These are phyloP conservation scores for Flaveria ramosissima DNA, from an alignment of 129 eudicot species.

Conservation along the genomic window DNA sequence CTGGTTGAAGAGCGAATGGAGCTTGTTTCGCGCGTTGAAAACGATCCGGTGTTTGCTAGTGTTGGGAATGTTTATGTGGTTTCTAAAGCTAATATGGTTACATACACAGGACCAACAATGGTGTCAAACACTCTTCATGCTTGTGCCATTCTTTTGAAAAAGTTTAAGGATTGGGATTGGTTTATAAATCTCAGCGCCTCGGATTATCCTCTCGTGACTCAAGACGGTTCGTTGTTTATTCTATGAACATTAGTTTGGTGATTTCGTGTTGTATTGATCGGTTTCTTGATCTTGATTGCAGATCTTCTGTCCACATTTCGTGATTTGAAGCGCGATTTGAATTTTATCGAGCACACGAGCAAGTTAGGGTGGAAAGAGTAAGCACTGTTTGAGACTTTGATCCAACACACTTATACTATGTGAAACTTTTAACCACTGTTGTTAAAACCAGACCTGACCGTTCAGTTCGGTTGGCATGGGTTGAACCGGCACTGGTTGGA, in stretches of 20 bases:
- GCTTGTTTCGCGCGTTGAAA: conserved; percentile 61
- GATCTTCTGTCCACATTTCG: conserved; percentile 76
- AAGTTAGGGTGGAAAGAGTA: conserved; percentile 86
- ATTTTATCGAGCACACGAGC: conserved; percentile 85
- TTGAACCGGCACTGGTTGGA: background rate
- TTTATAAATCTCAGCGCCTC: conserved; percentile 35
- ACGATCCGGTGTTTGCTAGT: conserved; percentile 47
- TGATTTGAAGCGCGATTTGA: conserved; percentile 60
- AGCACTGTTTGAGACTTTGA: conserved; percentile 20
- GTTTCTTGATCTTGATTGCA: conserved; percentile 39
- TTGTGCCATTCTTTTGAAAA: conserved; percentile 5
- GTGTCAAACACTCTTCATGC: conserved; percentile 15
- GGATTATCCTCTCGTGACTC: conserved; percentile 91
- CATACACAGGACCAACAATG: conserved; percentile 82
- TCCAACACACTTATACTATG: background rate
- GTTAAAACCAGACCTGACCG: background rate
- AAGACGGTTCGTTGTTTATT: conserved; percentile 56
- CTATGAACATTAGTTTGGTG: background rate
- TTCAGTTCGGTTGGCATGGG: background rate
- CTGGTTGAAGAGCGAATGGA: conserved; percentile 62
- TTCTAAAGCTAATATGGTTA: conserved; percentile 71
- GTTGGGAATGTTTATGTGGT: conserved; percentile 70
- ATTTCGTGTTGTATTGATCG: background rate
- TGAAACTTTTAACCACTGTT: background rate
- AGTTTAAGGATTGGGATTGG: conserved; percentile 16